A percentile compares a stretch with the other conserved stretches of the same genome.
These are phyloP conservation scores for Truncatella angustata DNA, from an alignment of 2,329 filamentous ascomycete genomes.

Conservation along the genomic window DNA sequence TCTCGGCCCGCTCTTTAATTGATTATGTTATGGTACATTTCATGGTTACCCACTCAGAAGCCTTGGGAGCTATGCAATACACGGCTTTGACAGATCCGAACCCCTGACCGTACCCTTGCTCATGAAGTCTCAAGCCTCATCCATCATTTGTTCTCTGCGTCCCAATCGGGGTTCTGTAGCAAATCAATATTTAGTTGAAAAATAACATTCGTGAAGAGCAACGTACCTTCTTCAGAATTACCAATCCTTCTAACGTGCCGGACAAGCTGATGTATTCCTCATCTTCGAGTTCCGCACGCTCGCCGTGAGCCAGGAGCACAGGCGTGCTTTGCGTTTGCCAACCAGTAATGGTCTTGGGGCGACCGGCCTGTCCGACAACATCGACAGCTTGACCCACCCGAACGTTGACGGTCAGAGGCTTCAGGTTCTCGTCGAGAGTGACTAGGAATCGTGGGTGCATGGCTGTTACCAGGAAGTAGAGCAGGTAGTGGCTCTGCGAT, in stretches of 20 bases:
- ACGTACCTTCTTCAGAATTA: slow-evolving; percentile 93
- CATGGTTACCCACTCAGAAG: slow-evolving; percentile 1
- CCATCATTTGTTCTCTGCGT: slow-evolving; percentile 44
- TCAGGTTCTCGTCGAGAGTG: slow-evolving; percentile 90
- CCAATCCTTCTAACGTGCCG: slow-evolving; percentile 88
- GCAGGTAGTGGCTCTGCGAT: slow-evolving; percentile 76
- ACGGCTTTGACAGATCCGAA: neutral
- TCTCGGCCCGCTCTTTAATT: neutral
- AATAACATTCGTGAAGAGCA: neutral
- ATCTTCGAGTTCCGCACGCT: slow-evolving; percentile 94
- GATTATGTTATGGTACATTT: slow-evolving; percentile 11
- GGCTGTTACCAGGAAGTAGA: slow-evolving; percentile 95
- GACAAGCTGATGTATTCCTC: slow-evolving; percentile 94
- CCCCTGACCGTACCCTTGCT: neutral
- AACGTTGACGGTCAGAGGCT: slow-evolving; percentile 93
- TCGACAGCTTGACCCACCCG: slow-evolving; percentile 97
- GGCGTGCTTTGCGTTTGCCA: slow-evolving; percentile 99
- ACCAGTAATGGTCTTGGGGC: slow-evolving; percentile 97
- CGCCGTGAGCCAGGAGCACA: slow-evolving; percentile 88
- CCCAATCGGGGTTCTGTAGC: slow-evolving; percentile 55
- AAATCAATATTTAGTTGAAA: slow-evolving; percentile 11
- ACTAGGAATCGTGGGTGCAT: slow-evolving; percentile 97
- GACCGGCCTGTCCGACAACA: slow-evolving; percentile 93
- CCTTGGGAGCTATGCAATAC: slow-evolving; percentile 1
- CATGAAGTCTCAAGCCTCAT: neutral